Base-by-base conservation (phyloP, 1,139 yeast species). In the Saccharomyces hybrid region DNA sequence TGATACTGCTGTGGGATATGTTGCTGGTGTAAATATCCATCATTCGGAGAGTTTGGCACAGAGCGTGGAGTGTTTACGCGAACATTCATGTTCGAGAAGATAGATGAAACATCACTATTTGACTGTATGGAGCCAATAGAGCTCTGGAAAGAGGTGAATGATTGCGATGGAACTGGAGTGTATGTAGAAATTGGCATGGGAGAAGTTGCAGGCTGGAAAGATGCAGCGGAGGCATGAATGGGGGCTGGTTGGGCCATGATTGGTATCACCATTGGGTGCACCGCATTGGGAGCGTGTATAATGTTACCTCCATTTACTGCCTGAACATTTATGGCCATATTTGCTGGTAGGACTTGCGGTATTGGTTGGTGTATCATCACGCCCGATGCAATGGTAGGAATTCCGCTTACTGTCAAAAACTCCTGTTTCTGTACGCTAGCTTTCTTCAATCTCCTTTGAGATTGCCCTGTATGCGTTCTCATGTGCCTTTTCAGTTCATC, bases 401-500 rank as follows among this genome's bases (percentile, higher is more conserved):
- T 38, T 4, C 42, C 42, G 13, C 13, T 16, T 9, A 38, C 42
- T 2, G 42, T 38, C 42, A 38, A 38, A 13, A 16, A 38, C 4
- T 38, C 42, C 23, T 38, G 42, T 16, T 38, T 38, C 42, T 38
- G 42, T 38, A 38, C 9, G 25, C 42, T 16, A 11, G 38, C 16
- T 25, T 55, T 52, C 49, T 55, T 56, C 23, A 58, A 38, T 52
- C 61, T 58, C 34, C 61, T 56, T 44, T 59, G 59, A 7, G 61
- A 60, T 26, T 58, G 56, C 4, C 60, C 62, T 25, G 57, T 51
- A 70, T 91, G 98, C 55, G 90, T 91, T 60, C 97, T 77, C 50
- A 86, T 77, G 70, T 91, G 98, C 63, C 98, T 78, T 32, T 97
- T 91, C 57, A 91, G 76, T 72, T 91, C 98, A 70, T 91, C 98